Evolutionary conservation across 495 filamentous ascomycete species (phyloP), one percentile per base, ranked within the genome.

Genomic region (Bombardia bombarda): DNA sequence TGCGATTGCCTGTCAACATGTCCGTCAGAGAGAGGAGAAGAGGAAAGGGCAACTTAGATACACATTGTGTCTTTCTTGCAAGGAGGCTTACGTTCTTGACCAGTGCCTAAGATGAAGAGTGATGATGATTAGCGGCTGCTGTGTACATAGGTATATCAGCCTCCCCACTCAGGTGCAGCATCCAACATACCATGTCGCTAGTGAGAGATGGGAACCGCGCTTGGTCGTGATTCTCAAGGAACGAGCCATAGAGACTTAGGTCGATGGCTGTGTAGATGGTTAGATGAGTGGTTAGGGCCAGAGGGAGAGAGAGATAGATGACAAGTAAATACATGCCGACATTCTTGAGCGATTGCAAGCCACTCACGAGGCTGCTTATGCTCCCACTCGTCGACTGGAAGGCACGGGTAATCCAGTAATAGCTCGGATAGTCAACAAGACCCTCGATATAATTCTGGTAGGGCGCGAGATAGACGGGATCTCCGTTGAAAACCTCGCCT

Each of bases 141-240:
- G n/a, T n/a, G n/a, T n/a, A n/a, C n/a, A n/a, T n/a, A n/a, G n/a
- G n/a, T n/a, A n/a, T n/a, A n/a, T n/a, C n/a, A n/a, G n/a, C n/a
- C n/a, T n/a, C 12, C 17, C 6, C 8, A 30, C 50, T 46, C 13
- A n/a, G n/a, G n/a, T n/a, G n/a, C n/a, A n/a, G n/a, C n/a, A n/a
- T n/a, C n/a, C n/a, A n/a, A n/a, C n/a, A n/a, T n/a, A 49, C 53
- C 42, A 70, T 67, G 49, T 83, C 79, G 9, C 63, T 56, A 21
- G 73, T 79, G 33, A 62, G 51, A 24, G 69, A 79, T 4, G 82
- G 62, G 58, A 86, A 87, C 3, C 85, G 75, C 2, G 74, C 64
- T 16, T 79, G 72, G 58, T 93, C 86, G 52, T 93, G 87, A 53
- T 93, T 93, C 51, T 90, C 86, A 12, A 80, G 45, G 61, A 93